Percentiles rank a stretch among this genome's conserved stretches.
These are phyloP conservation scores for Kluyveromyces sp. DNA, from an alignment of 1,139 yeast species.

Conservation along the genomic window DNA sequence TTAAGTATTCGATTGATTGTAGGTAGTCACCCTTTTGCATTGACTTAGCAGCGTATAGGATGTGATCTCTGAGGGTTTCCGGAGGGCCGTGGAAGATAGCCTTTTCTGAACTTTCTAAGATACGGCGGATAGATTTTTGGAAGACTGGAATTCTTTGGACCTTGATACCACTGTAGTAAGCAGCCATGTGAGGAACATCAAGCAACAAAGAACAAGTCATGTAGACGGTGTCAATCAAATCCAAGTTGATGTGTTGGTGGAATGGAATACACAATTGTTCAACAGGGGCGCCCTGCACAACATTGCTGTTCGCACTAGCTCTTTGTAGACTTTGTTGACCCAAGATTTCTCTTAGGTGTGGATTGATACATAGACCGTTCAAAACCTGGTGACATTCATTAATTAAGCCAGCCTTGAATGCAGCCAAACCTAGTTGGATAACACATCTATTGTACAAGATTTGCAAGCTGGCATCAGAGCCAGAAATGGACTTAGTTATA, in stretches of 20 bases:
- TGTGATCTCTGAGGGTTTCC: conserved; percentile 89
- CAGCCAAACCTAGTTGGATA: conserved; percentile 92
- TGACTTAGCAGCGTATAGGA: conserved; percentile 87
- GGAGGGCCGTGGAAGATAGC: conserved; percentile 98
- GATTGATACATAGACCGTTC: conserved; percentile 81
- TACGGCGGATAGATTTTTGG: conserved; percentile 82
- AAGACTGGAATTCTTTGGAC: conserved; percentile 55
- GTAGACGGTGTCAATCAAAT: conserved; percentile 88
- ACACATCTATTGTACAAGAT: conserved; percentile 90
- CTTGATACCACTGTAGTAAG: conserved; percentile 44
- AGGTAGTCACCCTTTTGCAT: conserved; percentile 90
- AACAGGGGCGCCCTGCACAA: conserved; percentile 20
- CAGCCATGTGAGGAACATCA: conserved; percentile 85
- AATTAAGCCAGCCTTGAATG: conserved; percentile 84
- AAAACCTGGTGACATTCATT: conserved; percentile 82
- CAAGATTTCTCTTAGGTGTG: conserved; percentile 81
- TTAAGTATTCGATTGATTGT: conserved; percentile 62
- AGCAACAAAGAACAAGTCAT: conserved; percentile 83
- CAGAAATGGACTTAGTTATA: conserved; percentile 72
- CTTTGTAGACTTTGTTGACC: conserved; percentile 82
- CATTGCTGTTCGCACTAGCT: conserved; percentile 38
- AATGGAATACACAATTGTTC: conserved; percentile 87
- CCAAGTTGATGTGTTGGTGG: conserved; percentile 97
- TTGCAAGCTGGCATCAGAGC: conserved; percentile 79
- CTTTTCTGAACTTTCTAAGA: conserved; percentile 87